Evolutionary conservation across 805 yeast genomes (phyloP), one percentile per base, ranked within the genome.

Genomic region (Schizosaccharomyces lindneri): DNA sequence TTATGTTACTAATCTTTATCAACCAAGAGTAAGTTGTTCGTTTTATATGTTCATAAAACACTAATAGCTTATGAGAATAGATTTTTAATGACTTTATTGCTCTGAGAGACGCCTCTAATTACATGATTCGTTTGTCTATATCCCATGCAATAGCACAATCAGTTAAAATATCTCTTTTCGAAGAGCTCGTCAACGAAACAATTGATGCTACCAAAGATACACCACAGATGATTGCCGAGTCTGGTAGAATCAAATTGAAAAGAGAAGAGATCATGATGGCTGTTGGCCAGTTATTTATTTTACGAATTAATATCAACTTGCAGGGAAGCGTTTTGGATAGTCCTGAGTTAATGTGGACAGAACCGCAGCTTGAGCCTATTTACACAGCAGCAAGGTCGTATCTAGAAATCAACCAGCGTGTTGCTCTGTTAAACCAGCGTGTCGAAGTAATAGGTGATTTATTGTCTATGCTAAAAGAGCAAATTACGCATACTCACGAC

Each of bases 291-390:
- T 77, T 93, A 64, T 93, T 93, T 71, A 93, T 93, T 63, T 74
- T 93, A 65, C 69, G 78, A 24, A 75, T 75, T 63, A 73, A 73
- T 63, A 71, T 74, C 64, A 74, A 74, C 62, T 64, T 74, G 62
- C 78, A 74, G 61, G 78, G 78, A 21, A 73, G 76, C 19, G 94
- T 93, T 32, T 75, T 93, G 64, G 98, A 93, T 70, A 86, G 95
- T 1, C 98, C 98, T 0, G 98, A 93, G 71, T 79, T 93, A 63
- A 88, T 93, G 96, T 93, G 98, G 98, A 82, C 97, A 0, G 97
- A 93, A 70, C 98, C 98, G 1, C 96, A 89, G 68, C 75, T 93
- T 64, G 98, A 93, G 70, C 98, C 98, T 0, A 88, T 90, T 61
- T 93, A 93, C 72, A 97, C 89, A 71, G 97, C 97, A 0, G 88